Percentiles rank a stretch among this genome's conserved stretches.
Evolutionary conservation across 495 filamentous ascomycete species (phyloP).

Genomic region (Neurospora sp.): DNA sequence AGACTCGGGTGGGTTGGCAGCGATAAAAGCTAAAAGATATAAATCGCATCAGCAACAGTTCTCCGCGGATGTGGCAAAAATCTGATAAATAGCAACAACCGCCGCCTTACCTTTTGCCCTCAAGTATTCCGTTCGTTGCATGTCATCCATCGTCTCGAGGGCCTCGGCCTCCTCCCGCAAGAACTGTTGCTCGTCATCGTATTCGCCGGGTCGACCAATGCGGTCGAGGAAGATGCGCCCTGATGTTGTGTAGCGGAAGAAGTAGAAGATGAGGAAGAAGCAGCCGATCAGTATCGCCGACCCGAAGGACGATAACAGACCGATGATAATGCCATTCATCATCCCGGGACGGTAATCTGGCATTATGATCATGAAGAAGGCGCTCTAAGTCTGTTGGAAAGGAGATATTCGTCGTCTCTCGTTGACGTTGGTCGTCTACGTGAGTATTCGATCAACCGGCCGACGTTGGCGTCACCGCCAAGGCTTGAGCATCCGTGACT

Average conservation of each 20-base stretch:
- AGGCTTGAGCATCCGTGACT: conserved; percentile 9
- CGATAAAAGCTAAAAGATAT: conserved; percentile 63
- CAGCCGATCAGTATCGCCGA: conserved; percentile 75
- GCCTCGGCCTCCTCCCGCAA: conserved; percentile 88
- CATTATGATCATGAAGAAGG: conserved; percentile 8
- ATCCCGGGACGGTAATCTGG: conserved; percentile 25
- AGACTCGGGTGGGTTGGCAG: conserved; percentile 92
- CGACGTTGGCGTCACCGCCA: conserved; percentile 13
- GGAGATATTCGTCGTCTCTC: neutral
- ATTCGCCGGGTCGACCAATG: conserved; percentile 89
- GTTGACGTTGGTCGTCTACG: neutral
- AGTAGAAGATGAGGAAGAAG: conserved; percentile 79
- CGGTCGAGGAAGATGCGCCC: conserved; percentile 91
- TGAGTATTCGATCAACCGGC: conserved; percentile 8
- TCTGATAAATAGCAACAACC: neutral
- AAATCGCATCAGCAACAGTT: conserved; percentile 7
- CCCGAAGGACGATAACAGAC: conserved; percentile 92
- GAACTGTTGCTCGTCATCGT: conserved; percentile 93
- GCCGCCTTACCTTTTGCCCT: conserved; percentile 76
- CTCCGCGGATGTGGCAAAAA: neutral
- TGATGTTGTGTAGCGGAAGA: conserved; percentile 80
- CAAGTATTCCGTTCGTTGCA: conserved; percentile 80
- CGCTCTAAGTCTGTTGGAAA: neutral
- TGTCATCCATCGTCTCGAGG: conserved; percentile 89
- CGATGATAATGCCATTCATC: conserved; percentile 81